Evolutionary conservation across 192 early-diverging fungal species (phyloP).

Genomic region (Geranomyces variabilis): DNA sequence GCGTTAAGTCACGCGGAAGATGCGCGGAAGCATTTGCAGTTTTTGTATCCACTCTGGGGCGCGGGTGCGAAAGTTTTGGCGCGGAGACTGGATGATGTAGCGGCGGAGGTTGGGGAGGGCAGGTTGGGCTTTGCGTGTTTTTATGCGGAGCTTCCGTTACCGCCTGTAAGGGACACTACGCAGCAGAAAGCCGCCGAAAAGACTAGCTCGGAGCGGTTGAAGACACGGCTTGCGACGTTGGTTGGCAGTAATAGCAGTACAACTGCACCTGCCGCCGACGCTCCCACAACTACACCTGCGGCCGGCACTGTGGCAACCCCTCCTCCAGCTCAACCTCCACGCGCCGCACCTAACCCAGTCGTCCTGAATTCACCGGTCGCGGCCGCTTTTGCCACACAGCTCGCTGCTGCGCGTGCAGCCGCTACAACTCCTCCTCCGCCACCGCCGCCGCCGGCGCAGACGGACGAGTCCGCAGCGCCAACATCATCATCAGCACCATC

Average conservation of each 20-base stretch:
- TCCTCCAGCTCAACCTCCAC: not conserved
- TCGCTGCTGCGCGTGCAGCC: constrained; percentile 1
- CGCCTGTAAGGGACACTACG: not conserved
- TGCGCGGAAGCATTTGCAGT: constrained; percentile 51
- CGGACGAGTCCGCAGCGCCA: not conserved
- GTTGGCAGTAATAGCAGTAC: not conserved
- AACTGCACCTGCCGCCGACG: not conserved
- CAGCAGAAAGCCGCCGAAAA: not conserved
- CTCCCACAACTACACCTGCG: not conserved
- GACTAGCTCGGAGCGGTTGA: constrained; percentile 17
- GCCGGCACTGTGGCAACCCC: not conserved
- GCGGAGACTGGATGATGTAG: constrained; percentile 33
- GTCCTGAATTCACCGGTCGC: constrained; percentile 1
- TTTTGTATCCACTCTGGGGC: constrained; percentile 58
- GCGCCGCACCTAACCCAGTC: not conserved
- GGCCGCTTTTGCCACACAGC: not conserved
- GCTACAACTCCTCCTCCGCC: constrained; percentile 1
- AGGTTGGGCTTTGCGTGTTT: constrained; percentile 40
- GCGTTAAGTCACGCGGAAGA: constrained; percentile 46
- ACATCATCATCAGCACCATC: not conserved
- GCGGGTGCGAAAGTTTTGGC: constrained; percentile 31
- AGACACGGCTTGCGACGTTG: constrained; percentile 11
- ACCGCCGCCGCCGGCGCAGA: not conserved
- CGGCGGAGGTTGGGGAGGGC: constrained; percentile 25
- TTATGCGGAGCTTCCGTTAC: constrained; percentile 24